These are phyloP conservation scores for Astraeus odoratus DNA, from an alignment of 768 basidiomycete genomes.

Conservation along the genomic window DNA sequence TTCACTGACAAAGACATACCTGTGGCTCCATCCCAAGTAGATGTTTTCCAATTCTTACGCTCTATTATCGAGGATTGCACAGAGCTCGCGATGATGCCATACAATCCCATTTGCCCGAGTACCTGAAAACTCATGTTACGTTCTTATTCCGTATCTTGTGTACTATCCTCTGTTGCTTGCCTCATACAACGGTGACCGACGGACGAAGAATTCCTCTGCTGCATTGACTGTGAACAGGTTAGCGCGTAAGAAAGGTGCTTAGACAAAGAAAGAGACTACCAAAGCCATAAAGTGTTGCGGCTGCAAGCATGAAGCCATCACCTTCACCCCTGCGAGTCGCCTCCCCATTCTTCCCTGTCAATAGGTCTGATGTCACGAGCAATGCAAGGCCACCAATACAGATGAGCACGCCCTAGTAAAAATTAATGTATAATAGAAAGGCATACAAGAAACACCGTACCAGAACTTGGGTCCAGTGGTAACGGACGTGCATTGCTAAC, in stretches of 20 bases:
- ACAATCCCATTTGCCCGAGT: conserved; percentile 74
- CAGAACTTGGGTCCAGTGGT: conserved; percentile 70
- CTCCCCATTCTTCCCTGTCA: conserved; percentile 63
- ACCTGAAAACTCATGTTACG: conserved; percentile 31
- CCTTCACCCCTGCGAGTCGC: conserved; percentile 59
- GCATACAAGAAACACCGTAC: conserved; percentile 28
- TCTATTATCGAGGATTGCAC: conserved; percentile 65
- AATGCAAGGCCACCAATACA: conserved; percentile 65
- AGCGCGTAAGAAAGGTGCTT: neutral
- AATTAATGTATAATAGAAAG: neutral
- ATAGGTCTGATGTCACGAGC: conserved; percentile 64
- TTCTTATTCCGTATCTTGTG: neutral
- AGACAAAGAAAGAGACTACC: conserved; percentile 37
- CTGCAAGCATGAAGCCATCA: conserved; percentile 77
- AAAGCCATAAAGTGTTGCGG: conserved; percentile 73
- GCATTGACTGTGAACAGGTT: conserved; percentile 51
- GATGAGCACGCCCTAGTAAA: conserved; percentile 52
- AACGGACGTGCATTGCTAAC: conserved; percentile 63
- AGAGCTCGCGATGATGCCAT: conserved; percentile 65
- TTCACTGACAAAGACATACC: conserved; percentile 32
- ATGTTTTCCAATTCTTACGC: conserved; percentile 50
- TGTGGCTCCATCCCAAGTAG: conserved; percentile 60
- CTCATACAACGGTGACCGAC: conserved; percentile 68
- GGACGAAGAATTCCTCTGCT: conserved; percentile 78
- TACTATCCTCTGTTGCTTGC: conserved; percentile 16